These are phyloP conservation scores for Rauvolfia tetraphylla DNA, from an alignment of 257 asterid species.

Conservation along the genomic window DNA sequence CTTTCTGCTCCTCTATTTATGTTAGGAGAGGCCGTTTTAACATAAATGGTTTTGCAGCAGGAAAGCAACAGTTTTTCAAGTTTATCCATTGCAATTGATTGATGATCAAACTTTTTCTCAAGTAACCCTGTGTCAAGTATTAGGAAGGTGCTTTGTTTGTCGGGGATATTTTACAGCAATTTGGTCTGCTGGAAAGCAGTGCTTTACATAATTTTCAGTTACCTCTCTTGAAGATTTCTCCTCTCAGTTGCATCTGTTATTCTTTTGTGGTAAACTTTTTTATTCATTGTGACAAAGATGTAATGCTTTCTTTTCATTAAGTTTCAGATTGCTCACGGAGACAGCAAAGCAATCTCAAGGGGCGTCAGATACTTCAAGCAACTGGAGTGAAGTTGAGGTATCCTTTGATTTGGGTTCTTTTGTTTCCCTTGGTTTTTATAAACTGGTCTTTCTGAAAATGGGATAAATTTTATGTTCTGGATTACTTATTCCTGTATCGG, in stretches of 20 bases:
- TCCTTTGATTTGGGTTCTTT: constrained; percentile 2
- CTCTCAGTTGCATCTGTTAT: no score
- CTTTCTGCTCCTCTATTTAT: no score
- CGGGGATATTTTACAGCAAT: no score
- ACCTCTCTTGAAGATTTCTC: no score
- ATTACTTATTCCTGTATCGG: neutral
- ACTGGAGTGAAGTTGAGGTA: constrained; percentile 89
- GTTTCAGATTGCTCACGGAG: constrained; percentile 69
- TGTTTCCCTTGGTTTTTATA: neutral
- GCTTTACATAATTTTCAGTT: no score
- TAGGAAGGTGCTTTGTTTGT: no score
- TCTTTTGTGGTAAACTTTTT: no score
- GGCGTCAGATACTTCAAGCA: constrained; percentile 55
- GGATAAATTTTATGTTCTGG: neutral
- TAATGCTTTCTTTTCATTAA: constrained; percentile 18
- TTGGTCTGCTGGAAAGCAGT: no score
- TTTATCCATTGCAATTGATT: neutral
- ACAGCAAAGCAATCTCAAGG: constrained; percentile 68
- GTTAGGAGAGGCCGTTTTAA: neutral
- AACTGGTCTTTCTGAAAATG: neutral
- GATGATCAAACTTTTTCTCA: neutral
- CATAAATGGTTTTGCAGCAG: neutral
- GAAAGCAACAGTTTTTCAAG: neutral
- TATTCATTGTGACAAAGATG: neutral
- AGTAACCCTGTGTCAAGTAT: no score